Evolutionary conservation across 352 stramenopile species (phyloP), one percentile per base, ranked within the genome.

Genomic region (Pythium dissimile): DNA sequence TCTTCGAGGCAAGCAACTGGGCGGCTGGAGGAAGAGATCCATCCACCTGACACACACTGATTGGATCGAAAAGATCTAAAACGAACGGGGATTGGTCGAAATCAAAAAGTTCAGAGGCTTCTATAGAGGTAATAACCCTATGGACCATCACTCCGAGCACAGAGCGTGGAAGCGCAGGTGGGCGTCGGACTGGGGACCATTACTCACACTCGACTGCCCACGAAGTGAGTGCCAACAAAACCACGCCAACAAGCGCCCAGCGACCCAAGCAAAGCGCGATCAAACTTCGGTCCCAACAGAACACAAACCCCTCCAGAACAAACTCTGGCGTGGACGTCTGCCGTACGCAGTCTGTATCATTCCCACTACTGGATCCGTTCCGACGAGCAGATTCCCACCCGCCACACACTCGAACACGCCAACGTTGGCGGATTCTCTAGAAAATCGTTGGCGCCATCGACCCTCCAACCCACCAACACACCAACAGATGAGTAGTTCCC

Each of bases 111-210:
- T 16, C 1, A 48, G 3, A 13, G 35, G 34, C 49, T 47, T 21
- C 12, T 56, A 47, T 48, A 38, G 35, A 13, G 26, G 34, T 12
- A 20, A 16, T 16, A 16, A 41, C 34, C 34, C 34, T 21, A 38
- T 3, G 7, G 46, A 64, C 56, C 46, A 41, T 53, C 56, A 58
- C 20, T 64, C 56, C 38, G 13, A 10, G n/a, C 46, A 47, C 43
- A 54, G 43, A 49, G 58, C 47, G 30, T 52, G 55, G 59, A 60
- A 62, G 59, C 39, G 59, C 24, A 42, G 18, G 23, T 46, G 49
- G 37, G 58, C 42, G 59, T 66, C 59, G 50, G 59, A 66, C 59
- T 66, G 49, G 59, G 50, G 50, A 55, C 42, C 59, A 66, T 66
- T 66, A 66, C 59, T 66, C 59, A 66, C 59, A 52, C 50, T 10